Conservation (phyloP, 441 rosid genomes). For the Flueggea neowawraea region DNA sequence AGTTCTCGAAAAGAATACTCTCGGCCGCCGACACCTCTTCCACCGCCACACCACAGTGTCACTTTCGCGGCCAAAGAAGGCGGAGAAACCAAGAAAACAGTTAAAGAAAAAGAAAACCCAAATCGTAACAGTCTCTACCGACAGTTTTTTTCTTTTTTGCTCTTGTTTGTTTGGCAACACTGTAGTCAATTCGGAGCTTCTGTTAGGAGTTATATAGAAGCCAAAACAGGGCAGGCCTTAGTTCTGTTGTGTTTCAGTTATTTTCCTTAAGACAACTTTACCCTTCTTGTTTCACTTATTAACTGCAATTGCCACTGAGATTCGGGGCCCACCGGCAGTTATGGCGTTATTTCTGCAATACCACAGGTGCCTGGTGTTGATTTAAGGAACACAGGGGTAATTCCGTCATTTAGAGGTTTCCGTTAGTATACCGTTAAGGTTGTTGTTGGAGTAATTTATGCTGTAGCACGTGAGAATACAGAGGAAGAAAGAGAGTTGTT, state of each 20-base stretch:
- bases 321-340: conserved; percentile 71
- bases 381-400: conserved; percentile 16
- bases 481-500: conserved; percentile 17
- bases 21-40: neutral
- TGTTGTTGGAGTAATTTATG: neutral
- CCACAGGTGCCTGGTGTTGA: neutral
- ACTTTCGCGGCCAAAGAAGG: neutral
- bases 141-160: conserved; percentile 28
- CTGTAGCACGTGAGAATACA: conserved; percentile 13
- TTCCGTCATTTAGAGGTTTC: conserved; percentile 19
- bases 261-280: neutral
- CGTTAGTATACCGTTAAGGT: conserved; percentile 23
- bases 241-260: neutral
- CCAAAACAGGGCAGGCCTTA: neutral
- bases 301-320: conserved; percentile 36
- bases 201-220: neutral
- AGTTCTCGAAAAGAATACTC: neutral
- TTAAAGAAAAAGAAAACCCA: neutral
- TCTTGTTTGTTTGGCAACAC: neutral
- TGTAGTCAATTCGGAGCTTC: neutral
- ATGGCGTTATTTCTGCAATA: conserved; percentile 55
- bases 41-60: too few relatives aligned
- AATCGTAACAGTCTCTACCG: conserved; percentile 19
- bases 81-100: conserved; percentile 4
- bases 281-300: conserved; percentile 10